Conservation (phyloP, 305 asterid species). For the Caryopteris hybrid region DNA sequence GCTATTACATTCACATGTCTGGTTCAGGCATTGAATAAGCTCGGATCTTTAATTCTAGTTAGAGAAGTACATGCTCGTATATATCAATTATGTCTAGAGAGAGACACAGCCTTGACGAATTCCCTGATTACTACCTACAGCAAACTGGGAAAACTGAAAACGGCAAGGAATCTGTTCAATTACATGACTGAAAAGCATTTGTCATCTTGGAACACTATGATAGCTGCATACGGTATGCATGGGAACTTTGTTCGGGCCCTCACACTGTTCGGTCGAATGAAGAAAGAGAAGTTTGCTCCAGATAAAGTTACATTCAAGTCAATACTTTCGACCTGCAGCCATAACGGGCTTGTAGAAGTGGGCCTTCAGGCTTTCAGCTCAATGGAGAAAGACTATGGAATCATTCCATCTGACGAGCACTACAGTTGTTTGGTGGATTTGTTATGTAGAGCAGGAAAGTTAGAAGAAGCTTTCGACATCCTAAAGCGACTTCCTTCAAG, state of each 20-base stretch:
- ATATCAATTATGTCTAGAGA: constrained; percentile 23
- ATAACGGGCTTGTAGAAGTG: constrained; percentile 38
- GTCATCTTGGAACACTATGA: constrained; percentile 57
- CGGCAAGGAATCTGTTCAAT: constrained; percentile 38
- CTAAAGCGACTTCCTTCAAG: constrained; percentile 24
- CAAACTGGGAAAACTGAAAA: constrained; percentile 38
- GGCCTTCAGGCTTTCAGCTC: constrained; percentile 42
- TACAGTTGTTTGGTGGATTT: constrained; percentile 57
- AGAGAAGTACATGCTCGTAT: constrained; percentile 45
- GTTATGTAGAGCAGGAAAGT: constrained; percentile 51
- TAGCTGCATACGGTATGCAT: constrained; percentile 56
- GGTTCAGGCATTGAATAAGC: constrained; percentile 40
- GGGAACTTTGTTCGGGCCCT: constrained; percentile 40
- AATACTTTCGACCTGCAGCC: constrained; percentile 60
- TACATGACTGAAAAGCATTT: constrained; percentile 26
- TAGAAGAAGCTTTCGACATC: constrained; percentile 42
- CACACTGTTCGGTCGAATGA: constrained; percentile 37
- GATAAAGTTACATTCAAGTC: constrained; percentile 48
- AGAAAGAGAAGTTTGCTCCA: constrained; percentile 18
- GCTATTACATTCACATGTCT: constrained; percentile 40
- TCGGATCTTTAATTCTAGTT: constrained; percentile 30
- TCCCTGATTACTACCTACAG: constrained; percentile 48
- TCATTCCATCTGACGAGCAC: constrained; percentile 53
- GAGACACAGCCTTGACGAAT: constrained; percentile 32
- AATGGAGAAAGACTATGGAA: constrained; percentile 38